Percentiles rank a stretch among this genome's conserved stretches.
Conservation (phyloP, 139 green algal species). For the Chlorokybus atmophyticus region DNA sequence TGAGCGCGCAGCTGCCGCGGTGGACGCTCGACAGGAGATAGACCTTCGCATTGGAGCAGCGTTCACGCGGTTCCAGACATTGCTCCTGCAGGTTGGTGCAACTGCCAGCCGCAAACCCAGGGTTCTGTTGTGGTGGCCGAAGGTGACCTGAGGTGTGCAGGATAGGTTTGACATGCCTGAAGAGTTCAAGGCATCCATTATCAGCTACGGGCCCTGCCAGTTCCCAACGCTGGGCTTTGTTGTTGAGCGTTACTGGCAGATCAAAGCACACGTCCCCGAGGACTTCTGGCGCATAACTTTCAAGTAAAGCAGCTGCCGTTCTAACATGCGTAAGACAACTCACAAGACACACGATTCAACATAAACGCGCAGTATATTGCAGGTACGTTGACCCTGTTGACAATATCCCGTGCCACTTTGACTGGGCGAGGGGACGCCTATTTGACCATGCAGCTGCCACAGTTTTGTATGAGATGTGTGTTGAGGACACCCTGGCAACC, state of each 20-base stretch:
- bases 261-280: constrained; percentile 80
- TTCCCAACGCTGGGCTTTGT: constrained; percentile 96
- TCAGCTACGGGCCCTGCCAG: constrained; percentile 65
- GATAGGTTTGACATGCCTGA: constrained; percentile 22
- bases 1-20: no score
- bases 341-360: no score
- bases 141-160: no score
- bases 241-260: constrained; percentile 89
- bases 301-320: background rate
- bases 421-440: constrained; percentile 45
- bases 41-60: constrained; percentile 85
- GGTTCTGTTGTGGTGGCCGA: no score
- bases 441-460: constrained; percentile 66
- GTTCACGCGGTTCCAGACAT: constrained; percentile 93
- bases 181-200: constrained; percentile 31
- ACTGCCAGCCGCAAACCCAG: no score
- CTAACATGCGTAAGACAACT: background rate
- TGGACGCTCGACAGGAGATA: constrained; percentile 50
- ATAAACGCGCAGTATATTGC: no score
- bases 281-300: constrained; percentile 75
- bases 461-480: constrained; percentile 65
- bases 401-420: no score
- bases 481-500: constrained; percentile 37
- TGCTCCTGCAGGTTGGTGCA: no score
- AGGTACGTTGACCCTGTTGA: no score